phyloP scores from a whole-genome alignment of 169 alveolate species.

The Babesia sp. region DNA sequence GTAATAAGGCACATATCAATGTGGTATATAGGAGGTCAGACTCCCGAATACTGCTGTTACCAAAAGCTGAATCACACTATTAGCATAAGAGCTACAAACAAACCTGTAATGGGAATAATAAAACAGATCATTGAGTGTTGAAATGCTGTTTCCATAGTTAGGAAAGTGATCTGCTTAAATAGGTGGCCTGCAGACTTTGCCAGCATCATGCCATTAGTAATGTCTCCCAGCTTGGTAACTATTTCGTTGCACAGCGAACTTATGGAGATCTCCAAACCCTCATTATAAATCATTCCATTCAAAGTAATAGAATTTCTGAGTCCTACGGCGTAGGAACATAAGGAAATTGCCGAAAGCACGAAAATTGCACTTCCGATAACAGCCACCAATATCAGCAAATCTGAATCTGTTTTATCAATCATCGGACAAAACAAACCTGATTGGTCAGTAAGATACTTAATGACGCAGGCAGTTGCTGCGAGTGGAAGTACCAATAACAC shows the following conservation, averaged over 20 bases:
- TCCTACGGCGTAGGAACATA: slow-evolving; percentile 48
- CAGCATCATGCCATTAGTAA: slow-evolving; percentile 41
- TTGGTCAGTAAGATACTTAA: slow-evolving; percentile 6
- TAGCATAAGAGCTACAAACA: background rate
- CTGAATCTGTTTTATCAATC: background rate
- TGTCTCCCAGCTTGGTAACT: slow-evolving; percentile 35
- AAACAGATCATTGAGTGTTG: slow-evolving; percentile 39
- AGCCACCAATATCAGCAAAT: slow-evolving; percentile 1
- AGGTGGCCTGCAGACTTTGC: slow-evolving; percentile 11
- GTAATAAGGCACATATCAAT: slow-evolving; percentile 35
- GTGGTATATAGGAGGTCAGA: slow-evolving; percentile 2
- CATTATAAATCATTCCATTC: slow-evolving; percentile 13
- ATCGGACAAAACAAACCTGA: slow-evolving; percentile 11
- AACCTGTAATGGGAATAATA: slow-evolving; percentile 40
- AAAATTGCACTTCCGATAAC: slow-evolving; percentile 34
- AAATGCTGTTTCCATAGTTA: slow-evolving; percentile 60
- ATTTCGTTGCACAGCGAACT: slow-evolving; percentile 25
- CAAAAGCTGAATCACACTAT: background rate
- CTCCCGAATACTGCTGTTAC: background rate
- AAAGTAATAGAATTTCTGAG: slow-evolving; percentile 15
- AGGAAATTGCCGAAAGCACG: slow-evolving; percentile 34
- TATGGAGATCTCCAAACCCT: slow-evolving; percentile 16
- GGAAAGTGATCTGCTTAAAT: slow-evolving; percentile 39
- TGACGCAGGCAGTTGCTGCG: background rate
- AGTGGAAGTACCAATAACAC: slow-evolving; percentile 51